Base-by-base conservation (phyloP, 345 rosid genomes). In the Brassica incana region DNA sequence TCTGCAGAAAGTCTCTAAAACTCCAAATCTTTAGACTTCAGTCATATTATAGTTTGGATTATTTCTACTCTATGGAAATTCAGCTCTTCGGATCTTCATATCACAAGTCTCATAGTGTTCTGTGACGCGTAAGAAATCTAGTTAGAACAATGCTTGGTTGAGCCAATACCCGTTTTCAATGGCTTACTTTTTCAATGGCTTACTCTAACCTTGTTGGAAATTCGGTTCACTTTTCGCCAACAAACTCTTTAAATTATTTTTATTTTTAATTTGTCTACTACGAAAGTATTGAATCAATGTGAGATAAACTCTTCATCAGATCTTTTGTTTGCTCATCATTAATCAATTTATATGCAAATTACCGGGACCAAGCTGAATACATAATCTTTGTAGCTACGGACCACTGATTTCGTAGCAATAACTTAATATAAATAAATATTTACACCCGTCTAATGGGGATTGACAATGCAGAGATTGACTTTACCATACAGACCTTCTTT, bases 131-230 rank as follows among this genome's bases (percentile, higher is more conserved):
- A 25, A 60, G 33, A 67, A 67, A 67, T 43, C 35, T 67, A 67
- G 71, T 20, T 67, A 67, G 71, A 67, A 65, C 29, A 6, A 58
- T 20, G 63, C 30, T 58, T 56, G 27, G 61, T 56, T 56, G 61
- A 58, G 63, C 63, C 63, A 58, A 3, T 8, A 8, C 63, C 5
- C 63, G 63, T 58, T 58, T 58, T 18, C 18, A 18, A 18, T 18
- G 18, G 18, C 18, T 18, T 18, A 18, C 18, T 18, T 18, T 18
- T 18, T 58, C 29, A 20, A 58, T 20, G 5, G 63, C 63, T 20
- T 20, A 58, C 29, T 58, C 20, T 8, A 20, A 58, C 63, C 30
- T 58, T 58, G 29, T 58, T 58, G 30, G 30, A 58, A 54, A n/a
- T 15, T 58, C 8, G 40, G 43, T 8, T 62, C 60, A 73, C 61